A percentile compares a stretch with the other conserved stretches of the same genome.
These are phyloP conservation scores for Radiomyces spectabilis DNA, from an alignment of 192 early-diverging fungal genomes.

Conservation along the genomic window DNA sequence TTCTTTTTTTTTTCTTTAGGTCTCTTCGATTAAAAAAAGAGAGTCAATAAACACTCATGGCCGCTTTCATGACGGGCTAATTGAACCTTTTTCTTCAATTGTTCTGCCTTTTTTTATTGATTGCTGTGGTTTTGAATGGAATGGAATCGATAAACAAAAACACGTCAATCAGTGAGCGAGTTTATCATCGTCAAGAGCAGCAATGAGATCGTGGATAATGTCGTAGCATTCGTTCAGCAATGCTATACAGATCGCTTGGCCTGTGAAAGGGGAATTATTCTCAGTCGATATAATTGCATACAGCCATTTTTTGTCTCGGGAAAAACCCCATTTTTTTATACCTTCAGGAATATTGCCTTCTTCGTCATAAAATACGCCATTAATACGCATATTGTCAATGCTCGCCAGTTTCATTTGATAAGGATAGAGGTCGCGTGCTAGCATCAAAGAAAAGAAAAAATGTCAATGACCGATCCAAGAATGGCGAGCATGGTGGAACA, in stretches of 20 bases:
- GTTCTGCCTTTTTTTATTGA: neutral
- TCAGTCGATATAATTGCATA: neutral
- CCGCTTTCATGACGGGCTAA: neutral
- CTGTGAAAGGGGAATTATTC: conserved; percentile 28
- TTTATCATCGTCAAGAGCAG: conserved; percentile 38
- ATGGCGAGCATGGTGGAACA: no score
- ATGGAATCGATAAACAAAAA: neutral
- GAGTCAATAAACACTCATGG: no score
- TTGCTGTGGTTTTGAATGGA: no score
- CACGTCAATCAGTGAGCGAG: neutral
- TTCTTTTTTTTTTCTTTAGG: conserved; percentile 6
- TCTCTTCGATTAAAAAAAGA: conserved; percentile 10
- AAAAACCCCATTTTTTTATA: neutral
- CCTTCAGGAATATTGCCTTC: conserved; percentile 68
- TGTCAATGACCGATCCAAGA: no score
- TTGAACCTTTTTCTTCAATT: neutral
- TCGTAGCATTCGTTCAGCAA: conserved; percentile 88
- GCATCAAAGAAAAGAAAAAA: neutral
- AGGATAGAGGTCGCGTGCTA: conserved; percentile 67
- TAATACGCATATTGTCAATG: conserved; percentile 73
- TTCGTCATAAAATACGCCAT: conserved; percentile 82
- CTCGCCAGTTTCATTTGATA: conserved; percentile 85
- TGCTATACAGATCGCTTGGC: conserved; percentile 79
- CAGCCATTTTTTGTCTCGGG: neutral
- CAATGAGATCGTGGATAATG: conserved; percentile 67